A percentile compares a stretch with the other conserved stretches of the same genome.
Conservation (phyloP, 2,329 filamentous ascomycete species). For the Scedosporium apiospermum region DNA sequence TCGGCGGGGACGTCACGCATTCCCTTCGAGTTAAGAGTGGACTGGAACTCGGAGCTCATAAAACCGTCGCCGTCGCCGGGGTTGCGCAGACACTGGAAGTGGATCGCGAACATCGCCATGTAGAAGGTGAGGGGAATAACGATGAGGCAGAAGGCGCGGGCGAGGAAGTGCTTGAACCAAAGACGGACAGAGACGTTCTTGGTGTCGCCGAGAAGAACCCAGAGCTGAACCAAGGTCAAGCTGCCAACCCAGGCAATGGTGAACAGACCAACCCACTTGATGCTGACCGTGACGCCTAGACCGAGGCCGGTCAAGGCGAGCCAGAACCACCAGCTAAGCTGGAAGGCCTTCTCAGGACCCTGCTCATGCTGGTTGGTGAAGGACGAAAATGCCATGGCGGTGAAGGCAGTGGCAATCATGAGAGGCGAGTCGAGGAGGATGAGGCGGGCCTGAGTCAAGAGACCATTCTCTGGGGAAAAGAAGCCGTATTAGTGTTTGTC, state of each 20-base stretch:
- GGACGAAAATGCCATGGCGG: slow-evolving; percentile 78
- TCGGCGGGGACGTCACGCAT: slow-evolving; percentile 95
- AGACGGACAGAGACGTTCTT: slow-evolving; percentile 76
- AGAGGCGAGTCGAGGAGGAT: slow-evolving; percentile 95
- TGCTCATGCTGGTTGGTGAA: slow-evolving; percentile 97
- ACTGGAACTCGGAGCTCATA: slow-evolving; percentile 99
- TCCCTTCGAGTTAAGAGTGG: slow-evolving; percentile 88
- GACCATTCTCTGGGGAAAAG: slow-evolving; percentile 65
- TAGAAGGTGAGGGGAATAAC: slow-evolving; percentile 85
- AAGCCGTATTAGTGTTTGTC: slow-evolving; percentile 12
- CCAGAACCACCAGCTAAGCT: slow-evolving; percentile 97
- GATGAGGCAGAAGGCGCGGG: slow-evolving; percentile 83
- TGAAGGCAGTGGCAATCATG: slow-evolving; percentile 87
- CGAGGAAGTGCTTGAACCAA: slow-evolving; percentile 91
- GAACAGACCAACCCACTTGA: slow-evolving; percentile 98
- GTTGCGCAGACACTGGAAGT: slow-evolving; percentile 88
- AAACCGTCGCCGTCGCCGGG: slow-evolving; percentile 97
- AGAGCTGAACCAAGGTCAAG: slow-evolving; percentile 85
- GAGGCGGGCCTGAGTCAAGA: slow-evolving; percentile 87
- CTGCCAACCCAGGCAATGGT: slow-evolving; percentile 96
- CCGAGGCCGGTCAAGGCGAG: slow-evolving; percentile 76
- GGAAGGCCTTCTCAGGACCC: slow-evolving; percentile 80
- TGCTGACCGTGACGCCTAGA: slow-evolving; percentile 82
- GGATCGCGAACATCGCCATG: slow-evolving; percentile 93
- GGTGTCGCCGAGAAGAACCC: slow-evolving; percentile 85